Evolutionary conservation across 2,329 filamentous ascomycete species (phyloP).

Genomic region (Xylaria sp.): DNA sequence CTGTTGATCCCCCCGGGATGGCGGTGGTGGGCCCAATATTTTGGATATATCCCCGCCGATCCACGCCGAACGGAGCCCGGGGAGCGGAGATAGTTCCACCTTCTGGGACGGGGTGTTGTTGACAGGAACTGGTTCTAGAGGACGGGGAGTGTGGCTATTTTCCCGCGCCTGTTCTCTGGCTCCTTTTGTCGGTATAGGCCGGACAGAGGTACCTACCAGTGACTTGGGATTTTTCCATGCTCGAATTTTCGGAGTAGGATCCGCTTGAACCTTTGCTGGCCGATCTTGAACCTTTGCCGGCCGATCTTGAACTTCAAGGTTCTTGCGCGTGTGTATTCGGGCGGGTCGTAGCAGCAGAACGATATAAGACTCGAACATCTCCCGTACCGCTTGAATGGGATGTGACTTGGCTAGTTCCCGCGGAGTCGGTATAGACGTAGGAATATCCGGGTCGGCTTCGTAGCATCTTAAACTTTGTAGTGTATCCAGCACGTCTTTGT

Average conservation of each 20-base stretch:
- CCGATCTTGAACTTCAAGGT: neutral
- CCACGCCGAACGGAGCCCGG: neutral
- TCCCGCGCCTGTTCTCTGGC: neutral
- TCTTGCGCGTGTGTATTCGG: neutral
- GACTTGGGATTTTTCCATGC: neutral
- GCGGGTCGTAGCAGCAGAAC: neutral
- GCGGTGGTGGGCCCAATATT: neutral
- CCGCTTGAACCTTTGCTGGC: neutral
- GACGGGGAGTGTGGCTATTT: neutral
- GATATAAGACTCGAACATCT: neutral
- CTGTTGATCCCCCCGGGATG: neutral
- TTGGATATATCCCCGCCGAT: neutral
- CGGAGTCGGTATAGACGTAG: neutral
- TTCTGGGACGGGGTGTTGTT: neutral
- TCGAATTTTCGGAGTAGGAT: neutral
- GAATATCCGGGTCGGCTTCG: neutral
- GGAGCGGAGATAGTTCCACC: neutral
- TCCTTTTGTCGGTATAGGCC: neutral
- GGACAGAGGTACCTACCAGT: neutral
- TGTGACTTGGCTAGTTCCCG: neutral
- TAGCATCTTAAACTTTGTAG: neutral
- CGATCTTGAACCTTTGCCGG: neutral
- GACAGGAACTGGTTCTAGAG: neutral
- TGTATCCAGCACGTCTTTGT: neutral
- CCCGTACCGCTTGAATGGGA: neutral